These are phyloP conservation scores for Lactarius akahatsu DNA, from an alignment of 768 basidiomycete genomes.

Conservation along the genomic window DNA sequence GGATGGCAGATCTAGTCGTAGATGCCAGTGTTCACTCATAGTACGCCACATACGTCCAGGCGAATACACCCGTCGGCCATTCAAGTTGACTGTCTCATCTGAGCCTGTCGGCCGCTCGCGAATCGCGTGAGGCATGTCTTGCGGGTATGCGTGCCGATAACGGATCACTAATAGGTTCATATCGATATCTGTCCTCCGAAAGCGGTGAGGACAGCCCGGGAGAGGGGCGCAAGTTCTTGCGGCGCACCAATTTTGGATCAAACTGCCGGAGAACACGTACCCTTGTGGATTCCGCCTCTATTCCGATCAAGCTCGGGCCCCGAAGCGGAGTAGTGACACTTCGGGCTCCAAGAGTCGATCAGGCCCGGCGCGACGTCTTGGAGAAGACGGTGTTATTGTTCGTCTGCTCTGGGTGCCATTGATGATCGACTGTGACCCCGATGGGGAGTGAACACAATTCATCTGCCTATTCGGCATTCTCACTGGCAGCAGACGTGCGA, in stretches of 20 bases:
- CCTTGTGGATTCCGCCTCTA: background rate
- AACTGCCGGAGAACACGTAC: background rate
- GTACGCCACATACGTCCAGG: background rate
- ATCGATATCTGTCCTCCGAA: background rate
- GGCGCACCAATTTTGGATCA: background rate
- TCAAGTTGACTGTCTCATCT: background rate
- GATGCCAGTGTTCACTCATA: background rate
- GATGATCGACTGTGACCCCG: background rate
- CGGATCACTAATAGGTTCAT: background rate
- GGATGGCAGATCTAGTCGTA: constrained; percentile 27
- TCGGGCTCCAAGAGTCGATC: background rate
- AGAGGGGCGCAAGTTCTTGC: background rate
- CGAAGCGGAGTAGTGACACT: background rate
- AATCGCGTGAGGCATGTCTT: background rate
- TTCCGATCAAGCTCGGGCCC: background rate
- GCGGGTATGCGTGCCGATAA: background rate
- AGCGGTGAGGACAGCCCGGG: background rate
- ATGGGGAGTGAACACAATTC: background rate
- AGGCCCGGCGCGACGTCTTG: background rate
- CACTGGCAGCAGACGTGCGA: background rate
- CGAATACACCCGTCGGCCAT: too few species aligned
- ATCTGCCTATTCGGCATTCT: background rate
- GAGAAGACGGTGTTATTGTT: background rate
- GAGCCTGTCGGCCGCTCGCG: background rate
- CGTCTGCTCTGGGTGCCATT: background rate